Base-by-base conservation (phyloP, 2,329 filamentous ascomycete genomes). In the Knoxdaviesia capensis region DNA sequence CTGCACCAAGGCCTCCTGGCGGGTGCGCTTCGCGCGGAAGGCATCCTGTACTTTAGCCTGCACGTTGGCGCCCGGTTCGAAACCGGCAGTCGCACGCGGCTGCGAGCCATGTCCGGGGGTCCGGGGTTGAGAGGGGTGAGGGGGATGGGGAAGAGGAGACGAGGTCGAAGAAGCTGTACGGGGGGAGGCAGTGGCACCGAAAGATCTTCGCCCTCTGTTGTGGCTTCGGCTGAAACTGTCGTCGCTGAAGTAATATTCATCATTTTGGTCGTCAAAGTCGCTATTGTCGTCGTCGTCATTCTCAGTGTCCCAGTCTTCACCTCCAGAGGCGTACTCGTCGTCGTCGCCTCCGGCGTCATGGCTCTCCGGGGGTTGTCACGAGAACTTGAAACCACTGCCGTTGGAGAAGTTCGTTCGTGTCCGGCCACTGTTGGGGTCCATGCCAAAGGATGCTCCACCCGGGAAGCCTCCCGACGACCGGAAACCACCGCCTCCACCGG, bases 321-420 rank as follows among this genome's bases (percentile, higher is more conserved):
- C 53, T 42, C 50, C 51, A 34, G 52, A 43, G 37, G 50, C 44
- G n/a, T 45, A 46, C 41, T 57, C 52, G 40, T 54, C 53, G 40
- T 53, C 49, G 33, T 56, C 51, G 45, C 53, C 52, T 43, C 58
- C 62, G 58, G 62, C 48, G 54, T 40, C 41, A 34, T 41, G 32
- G 32, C 37, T 8, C 7, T 38, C 31, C 30, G 33, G 30, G 8
- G 38, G 36, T 34, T 39, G 47, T 48, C 47, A 48, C 35, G 45
- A 65, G 52, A 78, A 80, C 48, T 67, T 66, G 58, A 77, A 80
- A 45, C 68, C 65, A 40, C 66, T 69, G 34, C 69, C 63, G n/a
- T 57, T 56, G 6, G 54, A 57, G 53, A 64, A 64, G 20, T 69
- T 67, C 39, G 70, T 69, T 29, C 64, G 59, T 11, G 36, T 36